Conservation (phyloP, 306 rosid species). For the Crotalaria pallida region DNA sequence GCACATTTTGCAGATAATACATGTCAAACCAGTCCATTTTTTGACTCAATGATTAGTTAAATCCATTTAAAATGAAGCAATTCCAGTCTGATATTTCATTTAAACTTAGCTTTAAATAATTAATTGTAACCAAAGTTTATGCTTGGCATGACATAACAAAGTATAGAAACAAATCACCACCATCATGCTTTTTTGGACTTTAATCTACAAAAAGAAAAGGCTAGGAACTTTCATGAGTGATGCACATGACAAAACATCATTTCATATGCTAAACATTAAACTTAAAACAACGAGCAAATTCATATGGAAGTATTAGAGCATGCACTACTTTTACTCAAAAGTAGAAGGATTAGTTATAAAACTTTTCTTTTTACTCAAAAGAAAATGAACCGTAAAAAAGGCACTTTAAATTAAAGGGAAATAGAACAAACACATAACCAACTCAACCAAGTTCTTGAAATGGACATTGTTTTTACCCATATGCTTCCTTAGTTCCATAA, state of each 20-base stretch:
- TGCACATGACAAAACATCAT: conserved; percentile 41
- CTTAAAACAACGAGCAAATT: conserved; percentile 22
- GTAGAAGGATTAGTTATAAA: conserved; percentile 12
- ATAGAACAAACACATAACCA: background rate
- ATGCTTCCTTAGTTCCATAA: background rate
- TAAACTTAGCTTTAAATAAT: background rate
- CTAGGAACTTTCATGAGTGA: conserved; percentile 18
- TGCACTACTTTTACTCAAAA: conserved; percentile 26
- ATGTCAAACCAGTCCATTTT: background rate
- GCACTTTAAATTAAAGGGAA: background rate
- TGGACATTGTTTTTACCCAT: background rate
- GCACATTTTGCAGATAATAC: background rate
- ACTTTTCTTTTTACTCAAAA: background rate
- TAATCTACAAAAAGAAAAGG: conserved; percentile 25
- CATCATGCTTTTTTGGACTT: conserved; percentile 24
- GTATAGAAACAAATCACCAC: conserved; percentile 11
- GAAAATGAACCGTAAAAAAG: background rate
- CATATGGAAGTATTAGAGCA: conserved; percentile 18
- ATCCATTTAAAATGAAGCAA: background rate
- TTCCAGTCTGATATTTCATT: background rate
- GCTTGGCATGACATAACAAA: background rate
- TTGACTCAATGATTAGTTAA: background rate
- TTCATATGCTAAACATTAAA: conserved; percentile 7
- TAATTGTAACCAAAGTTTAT: conserved; percentile 7
- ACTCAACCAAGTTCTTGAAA: background rate